phyloP scores from a whole-genome alignment of 495 filamentous ascomycete genomes.

The Trichocladium antarcticum region DNA sequence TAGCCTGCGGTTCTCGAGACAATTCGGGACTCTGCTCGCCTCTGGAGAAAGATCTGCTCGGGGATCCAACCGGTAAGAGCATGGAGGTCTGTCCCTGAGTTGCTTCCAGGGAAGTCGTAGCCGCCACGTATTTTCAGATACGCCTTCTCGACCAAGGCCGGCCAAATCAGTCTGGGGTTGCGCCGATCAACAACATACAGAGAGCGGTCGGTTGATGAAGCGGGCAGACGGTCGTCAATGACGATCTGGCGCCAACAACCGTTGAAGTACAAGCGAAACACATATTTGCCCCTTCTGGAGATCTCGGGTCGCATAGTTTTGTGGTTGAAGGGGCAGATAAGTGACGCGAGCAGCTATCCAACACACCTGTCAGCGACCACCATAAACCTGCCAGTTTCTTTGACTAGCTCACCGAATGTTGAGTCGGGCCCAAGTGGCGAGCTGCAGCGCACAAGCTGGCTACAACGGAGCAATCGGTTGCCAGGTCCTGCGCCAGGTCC shows the following conservation, averaged over 20 bases:
- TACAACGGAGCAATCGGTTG: slow-evolving; percentile 93
- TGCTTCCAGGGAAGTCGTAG: slow-evolving; percentile 98
- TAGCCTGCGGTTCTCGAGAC: neutral
- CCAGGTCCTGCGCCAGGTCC: slow-evolving; percentile 86
- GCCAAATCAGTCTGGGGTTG: slow-evolving; percentile 69
- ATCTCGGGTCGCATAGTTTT: slow-evolving; percentile 41
- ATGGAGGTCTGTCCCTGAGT: slow-evolving; percentile 88
- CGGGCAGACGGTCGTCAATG: slow-evolving; percentile 86
- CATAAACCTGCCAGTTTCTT: neutral
- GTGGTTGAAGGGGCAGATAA: slow-evolving; percentile 63
- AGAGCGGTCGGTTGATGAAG: slow-evolving; percentile 56
- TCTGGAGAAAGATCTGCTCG: slow-evolving; percentile 84
- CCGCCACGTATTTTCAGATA: slow-evolving; percentile 95
- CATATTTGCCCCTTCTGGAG: slow-evolving; percentile 76
- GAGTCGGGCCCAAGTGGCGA: slow-evolving; percentile 27
- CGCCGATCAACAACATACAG: slow-evolving; percentile 84
- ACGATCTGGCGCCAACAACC: slow-evolving; percentile 77
- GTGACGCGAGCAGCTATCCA: slow-evolving; percentile 51
- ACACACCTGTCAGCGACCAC: neutral
- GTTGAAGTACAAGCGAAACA: slow-evolving; percentile 89
- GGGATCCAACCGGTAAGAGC: slow-evolving; percentile 93
- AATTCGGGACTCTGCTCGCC: slow-evolving; percentile 25
- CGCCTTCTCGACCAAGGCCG: slow-evolving; percentile 91
- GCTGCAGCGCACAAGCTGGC: slow-evolving; percentile 83
- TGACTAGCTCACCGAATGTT: slow-evolving; percentile 24